Conservation (phyloP, 257 asterid genomes). For the Rehmannia glutinosa region DNA sequence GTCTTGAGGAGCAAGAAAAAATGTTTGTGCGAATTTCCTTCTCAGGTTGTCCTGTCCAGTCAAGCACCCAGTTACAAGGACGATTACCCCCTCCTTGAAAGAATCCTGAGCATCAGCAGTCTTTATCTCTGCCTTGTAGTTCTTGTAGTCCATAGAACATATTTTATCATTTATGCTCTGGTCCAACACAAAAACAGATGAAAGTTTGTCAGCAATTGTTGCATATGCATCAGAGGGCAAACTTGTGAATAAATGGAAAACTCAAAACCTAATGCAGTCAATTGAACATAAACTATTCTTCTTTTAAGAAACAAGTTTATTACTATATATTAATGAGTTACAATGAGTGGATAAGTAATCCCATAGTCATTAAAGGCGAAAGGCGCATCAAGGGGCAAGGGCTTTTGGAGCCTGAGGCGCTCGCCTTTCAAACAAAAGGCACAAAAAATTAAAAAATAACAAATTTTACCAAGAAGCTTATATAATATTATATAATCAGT, state of each 20-base stretch:
- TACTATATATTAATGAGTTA: too few species aligned
- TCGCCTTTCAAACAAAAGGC: too few species aligned
- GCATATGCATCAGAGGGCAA: neutral
- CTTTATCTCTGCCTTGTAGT: constrained; percentile 83
- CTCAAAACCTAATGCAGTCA: too few species aligned
- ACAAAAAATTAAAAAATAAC: too few species aligned
- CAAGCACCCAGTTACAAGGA: constrained; percentile 80
- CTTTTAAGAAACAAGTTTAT: too few species aligned
- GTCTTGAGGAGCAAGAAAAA: constrained; percentile 86
- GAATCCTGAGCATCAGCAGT: constrained; percentile 88
- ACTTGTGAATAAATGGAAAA: neutral
- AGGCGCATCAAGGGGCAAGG: too few species aligned
- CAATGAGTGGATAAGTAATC: too few species aligned
- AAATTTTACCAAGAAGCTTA: too few species aligned
- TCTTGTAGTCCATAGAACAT: constrained; percentile 74
- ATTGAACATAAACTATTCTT: too few species aligned
- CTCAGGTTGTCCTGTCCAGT: constrained; percentile 70
- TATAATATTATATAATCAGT: too few species aligned
- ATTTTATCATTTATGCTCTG: constrained; percentile 69
- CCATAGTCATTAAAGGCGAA: too few species aligned
- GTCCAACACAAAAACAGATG: constrained; percentile 22
- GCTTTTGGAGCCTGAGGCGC: too few species aligned
- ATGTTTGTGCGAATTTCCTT: constrained; percentile 67
- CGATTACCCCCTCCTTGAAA: constrained; percentile 57
- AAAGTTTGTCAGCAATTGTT: neutral